Percentiles rank a stretch among this genome's conserved stretches.
These are phyloP conservation scores for Aspergillus latus DNA, from an alignment of 2,329 filamentous ascomycete species.

Conservation along the genomic window DNA sequence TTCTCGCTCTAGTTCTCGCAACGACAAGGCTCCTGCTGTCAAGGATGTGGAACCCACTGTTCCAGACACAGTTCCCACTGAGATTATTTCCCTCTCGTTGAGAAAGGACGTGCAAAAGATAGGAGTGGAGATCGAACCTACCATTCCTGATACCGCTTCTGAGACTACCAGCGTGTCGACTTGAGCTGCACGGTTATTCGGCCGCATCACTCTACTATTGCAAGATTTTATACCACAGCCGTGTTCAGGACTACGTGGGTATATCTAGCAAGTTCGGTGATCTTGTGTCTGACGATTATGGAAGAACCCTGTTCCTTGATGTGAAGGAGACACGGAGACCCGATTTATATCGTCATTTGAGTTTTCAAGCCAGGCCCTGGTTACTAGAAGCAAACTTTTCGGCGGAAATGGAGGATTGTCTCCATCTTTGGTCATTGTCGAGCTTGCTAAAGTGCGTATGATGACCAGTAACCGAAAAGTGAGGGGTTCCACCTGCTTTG, in stretches of 20 bases:
- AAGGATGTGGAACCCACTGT: constrained; percentile 25
- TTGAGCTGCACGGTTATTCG: constrained; percentile 5
- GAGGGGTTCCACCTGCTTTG: too few species aligned
- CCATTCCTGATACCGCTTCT: constrained; percentile 27
- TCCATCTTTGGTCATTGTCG: too few species aligned
- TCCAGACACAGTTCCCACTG: constrained; percentile 28
- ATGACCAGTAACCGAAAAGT: too few species aligned
- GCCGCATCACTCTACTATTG: neutral
- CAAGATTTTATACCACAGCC: constrained; percentile 2
- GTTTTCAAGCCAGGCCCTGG: too few species aligned
- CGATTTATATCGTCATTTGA: too few species aligned
- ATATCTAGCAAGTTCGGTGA: too few species aligned
- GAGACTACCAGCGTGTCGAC: constrained; percentile 24
- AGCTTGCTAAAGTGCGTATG: too few species aligned
- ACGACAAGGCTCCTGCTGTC: constrained; percentile 17
- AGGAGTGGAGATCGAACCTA: constrained; percentile 18
- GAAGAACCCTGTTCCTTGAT: too few species aligned
- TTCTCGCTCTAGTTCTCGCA: constrained; percentile 28
- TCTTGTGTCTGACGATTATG: too few species aligned
- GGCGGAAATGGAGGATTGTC: too few species aligned
- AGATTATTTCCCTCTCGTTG: constrained; percentile 24
- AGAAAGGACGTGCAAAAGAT: constrained; percentile 12
- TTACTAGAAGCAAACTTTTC: too few species aligned
- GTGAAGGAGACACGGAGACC: too few species aligned
- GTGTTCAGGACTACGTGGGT: neutral